Evolutionary conservation across 495 filamentous ascomycete genomes (phyloP), one percentile per base, ranked within the genome.

Genomic region (Lasiosphaeria ovina): DNA sequence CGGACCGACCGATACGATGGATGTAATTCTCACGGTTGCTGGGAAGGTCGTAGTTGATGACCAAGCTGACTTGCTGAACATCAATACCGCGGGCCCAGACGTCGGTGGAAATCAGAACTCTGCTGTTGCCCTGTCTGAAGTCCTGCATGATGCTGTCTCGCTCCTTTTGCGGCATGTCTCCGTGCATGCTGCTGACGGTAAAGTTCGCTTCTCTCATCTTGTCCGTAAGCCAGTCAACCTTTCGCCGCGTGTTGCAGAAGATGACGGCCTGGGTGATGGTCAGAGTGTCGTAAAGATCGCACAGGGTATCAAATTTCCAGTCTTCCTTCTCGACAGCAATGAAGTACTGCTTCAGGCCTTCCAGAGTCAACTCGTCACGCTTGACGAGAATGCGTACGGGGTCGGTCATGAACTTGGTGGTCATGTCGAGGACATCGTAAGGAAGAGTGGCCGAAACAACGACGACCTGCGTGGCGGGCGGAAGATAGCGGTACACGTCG

Each of bases 1-100:
- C 94, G 76, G 92, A 91, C 83, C 94, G 92, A 83, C 94, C 94
- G 72, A 98, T 98, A 69, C 94, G 88, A 81, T 98, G 94, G 79
- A 98, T 98, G 88, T 98, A 98, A 85, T 98, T 98, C 81, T 98
- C 94, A 73, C 94, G 91, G 83, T 98, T 98, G 77, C 91, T 90
- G 57, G 94, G 94, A 16, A 98, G 83, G 76, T 98, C 94, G 80
- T 98, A 98, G 85, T 98, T 98, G 85, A 98, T 98, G 79, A 98
- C 94, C 72, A 98, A 84, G 62, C 93, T 97, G 55, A 98, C 94
- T 79, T 98, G 94, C 81, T 98, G 94, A 63, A 98, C 94, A 77
- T 98, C 94, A 78, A 98, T 98, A 86, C 94, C 94, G 83, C 94
- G 92, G 67, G 94, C 94, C 81, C 94, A 84, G 57, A 98, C 84